Conservation (phyloP, 371 early-diverging fungal genomes). For the Actinomortierella wolfii region DNA sequence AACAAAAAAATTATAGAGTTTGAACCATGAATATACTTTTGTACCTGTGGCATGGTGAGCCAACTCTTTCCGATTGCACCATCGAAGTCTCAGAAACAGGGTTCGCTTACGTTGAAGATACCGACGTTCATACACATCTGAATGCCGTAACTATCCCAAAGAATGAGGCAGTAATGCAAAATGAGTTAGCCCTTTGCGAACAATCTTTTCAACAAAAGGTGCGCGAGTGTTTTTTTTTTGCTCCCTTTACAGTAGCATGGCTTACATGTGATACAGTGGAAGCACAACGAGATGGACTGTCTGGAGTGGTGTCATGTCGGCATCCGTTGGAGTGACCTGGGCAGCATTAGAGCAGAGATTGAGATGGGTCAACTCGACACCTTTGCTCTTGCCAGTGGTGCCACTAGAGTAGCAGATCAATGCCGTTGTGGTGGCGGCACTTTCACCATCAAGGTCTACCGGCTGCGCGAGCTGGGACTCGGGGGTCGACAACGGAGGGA, state of each 20-base stretch:
- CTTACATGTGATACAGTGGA: conserved; percentile 65
- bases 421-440: conserved; percentile 48
- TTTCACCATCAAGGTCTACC: conserved; percentile 31
- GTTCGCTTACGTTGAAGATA: conserved; percentile 15
- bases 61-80: conserved; percentile 65
- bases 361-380: conserved; percentile 80
- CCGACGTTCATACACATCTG: conserved; percentile 16
- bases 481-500: conserved; percentile 35
- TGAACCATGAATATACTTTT: neutral
- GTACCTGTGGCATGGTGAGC: conserved; percentile 54
- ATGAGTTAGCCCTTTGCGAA: too few species aligned
- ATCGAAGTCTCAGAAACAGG: conserved; percentile 50
- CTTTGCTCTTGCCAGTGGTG: conserved; percentile 78
- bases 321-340: conserved; percentile 54
- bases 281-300: conserved; percentile 51
- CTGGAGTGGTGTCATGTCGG: conserved; percentile 11
- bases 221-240: too few species aligned
- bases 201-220: too few species aligned
- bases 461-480: conserved; percentile 26
- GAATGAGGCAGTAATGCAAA: neutral
- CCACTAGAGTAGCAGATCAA: conserved; percentile 86
- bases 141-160: conserved; percentile 47
- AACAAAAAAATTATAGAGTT: neutral
- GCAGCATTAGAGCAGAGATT: conserved; percentile 76
- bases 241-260: neutral